Base-by-base conservation (phyloP, 2,329 filamentous ascomycete species). In the Alternaria triticina region DNA sequence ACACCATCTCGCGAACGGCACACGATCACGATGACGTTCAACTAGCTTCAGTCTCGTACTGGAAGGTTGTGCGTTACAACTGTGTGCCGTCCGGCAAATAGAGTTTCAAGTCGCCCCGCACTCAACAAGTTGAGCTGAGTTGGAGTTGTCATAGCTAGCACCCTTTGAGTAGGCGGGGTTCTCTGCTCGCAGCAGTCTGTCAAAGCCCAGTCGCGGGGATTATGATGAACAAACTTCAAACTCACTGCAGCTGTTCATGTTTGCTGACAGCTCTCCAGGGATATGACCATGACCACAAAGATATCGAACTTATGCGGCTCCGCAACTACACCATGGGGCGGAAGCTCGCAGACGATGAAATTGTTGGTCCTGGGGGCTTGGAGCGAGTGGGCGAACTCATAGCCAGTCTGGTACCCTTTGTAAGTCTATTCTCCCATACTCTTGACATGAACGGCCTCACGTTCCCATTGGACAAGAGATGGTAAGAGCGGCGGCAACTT, bases 241-340 rank as follows among this genome's bases (percentile, higher is more conserved):
- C 10, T 43, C 12, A 43, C 50, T 62, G 52, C 33, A 25, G 23
- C 23, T 49, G 57, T 23, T 51, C 25, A 40, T 30, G 30, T 54
- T 50, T 67, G 70, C 76, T 79, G 69, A 79, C 61, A 43, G 30
- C 69, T 17, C 20, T 59, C 23, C 74, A 95, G 91, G 93, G 91
- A 50, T 97, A 91, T 75, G 83, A 88, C 47, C 85, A 86, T 20
- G 89, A 92, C 61, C 92, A 97, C 76, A 83, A 87, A 45, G 91
- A 97, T 70, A 94, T 97, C 73, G 88, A 90, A 59, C 85, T 97
- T 56, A 84, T 97, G 59, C 91, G 93, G 71, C 84, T 97, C 74
- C 87, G 89, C 64, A 96, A 90, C 78, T 97, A 91, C 77, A 94
- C 91, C 0, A 81, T 96, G 22, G 86, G 88, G 40, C 89, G 85